A percentile compares a stretch with the other conserved stretches of the same genome.
phyloP scores from a whole-genome alignment of 2,329 filamentous ascomycete species.

The Penicillium brevicompactum region DNA sequence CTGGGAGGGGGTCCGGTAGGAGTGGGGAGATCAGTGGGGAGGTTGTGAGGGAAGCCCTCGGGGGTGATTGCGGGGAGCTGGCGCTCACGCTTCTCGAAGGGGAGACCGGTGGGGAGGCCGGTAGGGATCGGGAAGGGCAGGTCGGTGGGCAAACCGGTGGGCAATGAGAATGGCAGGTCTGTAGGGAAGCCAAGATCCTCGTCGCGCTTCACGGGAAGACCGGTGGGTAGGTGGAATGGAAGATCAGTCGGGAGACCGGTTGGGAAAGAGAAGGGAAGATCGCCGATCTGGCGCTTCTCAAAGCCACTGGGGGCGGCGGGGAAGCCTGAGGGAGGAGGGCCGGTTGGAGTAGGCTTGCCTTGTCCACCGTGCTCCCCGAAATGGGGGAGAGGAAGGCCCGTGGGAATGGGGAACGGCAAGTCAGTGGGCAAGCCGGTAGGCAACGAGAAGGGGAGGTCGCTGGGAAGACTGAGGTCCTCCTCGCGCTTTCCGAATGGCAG shows the following conservation, averaged over 20 bases:
- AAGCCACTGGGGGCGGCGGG: background rate
- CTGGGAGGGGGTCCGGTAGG: background rate
- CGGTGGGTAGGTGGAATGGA: background rate
- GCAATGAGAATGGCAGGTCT: background rate
- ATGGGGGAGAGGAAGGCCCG: background rate
- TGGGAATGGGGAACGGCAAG: background rate
- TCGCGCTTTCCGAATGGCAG: slow-evolving; percentile 10
- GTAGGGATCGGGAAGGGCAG: background rate
- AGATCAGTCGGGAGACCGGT: background rate
- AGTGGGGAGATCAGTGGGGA: background rate
- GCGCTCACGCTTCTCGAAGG: background rate
- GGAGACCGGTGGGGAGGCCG: background rate
- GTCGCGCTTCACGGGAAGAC: background rate
- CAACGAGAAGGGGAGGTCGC: slow-evolving; percentile 1
- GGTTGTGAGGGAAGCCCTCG: background rate
- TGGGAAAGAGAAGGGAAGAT: slow-evolving; percentile 1
- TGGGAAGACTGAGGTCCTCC: background rate
- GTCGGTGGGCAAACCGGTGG: background rate
- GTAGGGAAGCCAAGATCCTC: background rate
- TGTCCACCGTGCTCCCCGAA: background rate
- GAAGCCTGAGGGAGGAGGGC: background rate
- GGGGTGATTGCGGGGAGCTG: background rate
- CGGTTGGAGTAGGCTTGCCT: background rate
- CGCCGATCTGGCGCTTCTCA: slow-evolving; percentile 2
- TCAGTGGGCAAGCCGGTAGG: background rate